Conservation (phyloP, 768 basidiomycete species). For the Phanerochaete sordida region DNA sequence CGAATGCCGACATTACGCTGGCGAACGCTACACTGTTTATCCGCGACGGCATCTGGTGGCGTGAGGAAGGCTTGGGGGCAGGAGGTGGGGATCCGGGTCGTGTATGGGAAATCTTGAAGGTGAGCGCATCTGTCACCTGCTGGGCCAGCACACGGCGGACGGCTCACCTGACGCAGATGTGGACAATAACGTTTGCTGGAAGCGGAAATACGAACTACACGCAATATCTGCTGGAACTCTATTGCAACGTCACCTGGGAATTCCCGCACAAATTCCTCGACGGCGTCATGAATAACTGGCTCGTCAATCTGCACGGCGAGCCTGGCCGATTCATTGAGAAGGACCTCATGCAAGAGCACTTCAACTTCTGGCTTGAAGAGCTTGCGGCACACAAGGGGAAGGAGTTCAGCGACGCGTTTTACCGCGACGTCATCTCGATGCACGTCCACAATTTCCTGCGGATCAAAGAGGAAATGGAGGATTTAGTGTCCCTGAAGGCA, state of each 20-base stretch:
- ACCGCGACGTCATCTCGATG: constrained; percentile 26
- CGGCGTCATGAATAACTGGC: constrained; percentile 11
- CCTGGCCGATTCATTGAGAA: constrained; percentile 11
- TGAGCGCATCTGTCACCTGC: background rate
- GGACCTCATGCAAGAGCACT: constrained; percentile 29
- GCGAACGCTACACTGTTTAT: background rate
- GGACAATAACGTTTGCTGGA: constrained; percentile 11
- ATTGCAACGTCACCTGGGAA: constrained; percentile 7
- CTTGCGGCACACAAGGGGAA: constrained; percentile 8
- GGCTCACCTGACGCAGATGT: constrained; percentile 3
- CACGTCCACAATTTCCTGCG: constrained; percentile 30
- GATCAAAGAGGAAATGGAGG: constrained; percentile 27
- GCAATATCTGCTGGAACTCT: constrained; percentile 7
- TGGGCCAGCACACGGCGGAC: background rate
- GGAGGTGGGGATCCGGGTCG: background rate
- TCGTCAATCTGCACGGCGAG: constrained; percentile 14
- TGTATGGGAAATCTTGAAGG: background rate
- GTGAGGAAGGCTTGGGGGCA: background rate
- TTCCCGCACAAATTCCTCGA: background rate
- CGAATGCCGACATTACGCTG: background rate
- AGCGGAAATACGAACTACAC: constrained; percentile 7
- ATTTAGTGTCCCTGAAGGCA: constrained; percentile 19
- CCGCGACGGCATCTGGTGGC: constrained; percentile 5
- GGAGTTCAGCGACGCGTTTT: constrained; percentile 27
- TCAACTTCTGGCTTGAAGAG: constrained; percentile 29